Evolutionary conservation across 177 flowering plant genomes (phyloP).

Genomic region (Tripterygium wilfordii): DNA sequence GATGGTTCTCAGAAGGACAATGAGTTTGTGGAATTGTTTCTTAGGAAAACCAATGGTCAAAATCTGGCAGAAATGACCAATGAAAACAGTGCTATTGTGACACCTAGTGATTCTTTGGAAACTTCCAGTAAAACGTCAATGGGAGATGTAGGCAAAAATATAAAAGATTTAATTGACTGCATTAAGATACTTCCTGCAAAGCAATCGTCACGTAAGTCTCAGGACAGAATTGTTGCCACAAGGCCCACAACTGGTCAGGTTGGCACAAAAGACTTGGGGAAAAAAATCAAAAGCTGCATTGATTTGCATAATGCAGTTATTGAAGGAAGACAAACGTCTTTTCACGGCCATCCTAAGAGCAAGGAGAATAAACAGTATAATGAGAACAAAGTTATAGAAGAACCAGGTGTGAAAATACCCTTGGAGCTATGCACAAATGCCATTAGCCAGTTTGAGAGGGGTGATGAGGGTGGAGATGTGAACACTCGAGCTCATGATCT

Average conservation of each 20-base stretch:
- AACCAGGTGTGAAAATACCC: constrained; percentile 1
- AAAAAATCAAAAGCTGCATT: neutral
- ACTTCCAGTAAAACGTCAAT: constrained; percentile 1
- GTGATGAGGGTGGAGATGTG: neutral
- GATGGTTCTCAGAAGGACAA: neutral
- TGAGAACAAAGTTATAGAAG: constrained; percentile 3
- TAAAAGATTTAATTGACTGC: constrained; percentile 7
- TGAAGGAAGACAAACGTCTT: constrained; percentile 1
- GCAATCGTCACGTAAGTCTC: neutral
- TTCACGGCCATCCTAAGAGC: neutral
- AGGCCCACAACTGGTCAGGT: constrained; percentile 2
- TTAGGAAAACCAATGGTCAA: neutral
- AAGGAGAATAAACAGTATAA: neutral
- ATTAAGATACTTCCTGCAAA: constrained; percentile 9
- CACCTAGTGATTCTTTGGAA: neutral
- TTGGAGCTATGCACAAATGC: neutral
- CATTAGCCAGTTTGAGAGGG: neutral
- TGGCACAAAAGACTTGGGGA: neutral
- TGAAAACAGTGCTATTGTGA: neutral
- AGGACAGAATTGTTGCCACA: neutral
- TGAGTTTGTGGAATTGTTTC: constrained; percentile 3
- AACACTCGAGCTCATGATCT: constrained; percentile 5
- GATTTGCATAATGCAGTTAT: constrained; percentile 1
- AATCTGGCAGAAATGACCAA: constrained; percentile 1
- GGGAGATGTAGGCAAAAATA: neutral